Percentiles rank a stretch among this genome's conserved stretches.
phyloP scores from a whole-genome alignment of 1,284 basidiomycete genomes.

The Ganoderma meredithae region DNA sequence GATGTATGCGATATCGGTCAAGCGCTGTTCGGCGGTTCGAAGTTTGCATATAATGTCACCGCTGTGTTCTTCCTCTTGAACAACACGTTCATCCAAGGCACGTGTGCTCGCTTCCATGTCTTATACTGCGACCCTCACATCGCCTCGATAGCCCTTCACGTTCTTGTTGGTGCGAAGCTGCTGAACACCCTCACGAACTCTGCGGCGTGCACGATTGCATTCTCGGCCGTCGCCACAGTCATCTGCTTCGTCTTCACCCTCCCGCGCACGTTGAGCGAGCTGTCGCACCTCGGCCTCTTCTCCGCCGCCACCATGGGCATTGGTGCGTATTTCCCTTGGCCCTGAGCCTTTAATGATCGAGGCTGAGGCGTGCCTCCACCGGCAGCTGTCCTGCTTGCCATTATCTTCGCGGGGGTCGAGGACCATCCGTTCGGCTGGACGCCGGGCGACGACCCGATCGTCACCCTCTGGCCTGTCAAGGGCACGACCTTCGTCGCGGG shows the following conservation, averaged over 20 bases:
- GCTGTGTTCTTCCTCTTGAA: slow-evolving; percentile 58
- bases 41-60: slow-evolving; percentile 56
- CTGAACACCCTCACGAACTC: slow-evolving; percentile 67
- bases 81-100: slow-evolving; percentile 55
- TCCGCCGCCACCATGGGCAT: slow-evolving; percentile 63
- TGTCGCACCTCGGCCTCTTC: slow-evolving; percentile 52
- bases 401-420: slow-evolving; percentile 62
- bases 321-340: background rate
- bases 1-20: slow-evolving; percentile 72
- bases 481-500: slow-evolving; percentile 66
- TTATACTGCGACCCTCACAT: background rate
- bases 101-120: background rate
- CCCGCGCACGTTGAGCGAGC: slow-evolving; percentile 60
- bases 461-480: slow-evolving; percentile 46
- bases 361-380: background rate
- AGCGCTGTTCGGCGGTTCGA: slow-evolving; percentile 55
- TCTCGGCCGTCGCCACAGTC: slow-evolving; percentile 54
- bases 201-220: slow-evolving; percentile 62
- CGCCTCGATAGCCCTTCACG: slow-evolving; percentile 46
- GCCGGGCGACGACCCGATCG: slow-evolving; percentile 46
- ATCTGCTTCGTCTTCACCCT: slow-evolving; percentile 57
- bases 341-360: background rate
- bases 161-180: slow-evolving; percentile 52
- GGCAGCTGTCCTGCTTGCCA: slow-evolving; percentile 56
- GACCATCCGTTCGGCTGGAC: slow-evolving; percentile 51